Percentiles rank a stretch among this genome's conserved stretches.
These are phyloP conservation scores for Auricularia sp. DNA, from an alignment of 768 basidiomycete genomes.

Conservation along the genomic window DNA sequence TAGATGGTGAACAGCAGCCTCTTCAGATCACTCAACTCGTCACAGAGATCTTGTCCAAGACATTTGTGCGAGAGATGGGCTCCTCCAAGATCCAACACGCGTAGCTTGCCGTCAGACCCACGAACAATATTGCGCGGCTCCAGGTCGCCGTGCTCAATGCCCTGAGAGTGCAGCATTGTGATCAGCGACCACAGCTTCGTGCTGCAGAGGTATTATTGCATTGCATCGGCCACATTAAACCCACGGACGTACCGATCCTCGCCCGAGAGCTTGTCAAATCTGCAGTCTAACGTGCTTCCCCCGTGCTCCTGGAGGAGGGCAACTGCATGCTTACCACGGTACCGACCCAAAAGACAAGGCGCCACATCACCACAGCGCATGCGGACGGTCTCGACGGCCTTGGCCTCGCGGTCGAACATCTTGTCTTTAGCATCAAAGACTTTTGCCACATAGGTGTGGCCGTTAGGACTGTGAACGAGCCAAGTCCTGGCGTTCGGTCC, in stretches of 20 bases:
- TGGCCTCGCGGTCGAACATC: background rate
- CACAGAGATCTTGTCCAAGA: too few relatives aligned
- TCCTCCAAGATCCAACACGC: too few relatives aligned
- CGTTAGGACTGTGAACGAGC: background rate
- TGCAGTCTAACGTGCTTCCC: background rate
- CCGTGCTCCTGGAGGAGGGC: background rate
- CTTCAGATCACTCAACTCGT: too few relatives aligned
- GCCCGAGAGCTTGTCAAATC: background rate
- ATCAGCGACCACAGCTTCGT: background rate
- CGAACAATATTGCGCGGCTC: background rate
- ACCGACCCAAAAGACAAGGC: background rate
- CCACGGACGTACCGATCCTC: background rate
- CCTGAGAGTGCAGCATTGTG: background rate
- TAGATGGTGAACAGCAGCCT: too few relatives aligned
- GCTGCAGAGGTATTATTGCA: background rate
- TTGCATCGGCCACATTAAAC: background rate
- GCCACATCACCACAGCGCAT: background rate
- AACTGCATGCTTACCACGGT: background rate
- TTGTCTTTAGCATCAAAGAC: background rate
- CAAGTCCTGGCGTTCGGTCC: background rate
- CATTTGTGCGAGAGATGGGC: too few relatives aligned
- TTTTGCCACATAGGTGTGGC: background rate
- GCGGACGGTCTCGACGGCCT: background rate
- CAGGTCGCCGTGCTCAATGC: background rate
- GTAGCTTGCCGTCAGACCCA: too few relatives aligned